phyloP scores from a whole-genome alignment of 768 basidiomycete genomes.

The Tulasnella sp. region DNA sequence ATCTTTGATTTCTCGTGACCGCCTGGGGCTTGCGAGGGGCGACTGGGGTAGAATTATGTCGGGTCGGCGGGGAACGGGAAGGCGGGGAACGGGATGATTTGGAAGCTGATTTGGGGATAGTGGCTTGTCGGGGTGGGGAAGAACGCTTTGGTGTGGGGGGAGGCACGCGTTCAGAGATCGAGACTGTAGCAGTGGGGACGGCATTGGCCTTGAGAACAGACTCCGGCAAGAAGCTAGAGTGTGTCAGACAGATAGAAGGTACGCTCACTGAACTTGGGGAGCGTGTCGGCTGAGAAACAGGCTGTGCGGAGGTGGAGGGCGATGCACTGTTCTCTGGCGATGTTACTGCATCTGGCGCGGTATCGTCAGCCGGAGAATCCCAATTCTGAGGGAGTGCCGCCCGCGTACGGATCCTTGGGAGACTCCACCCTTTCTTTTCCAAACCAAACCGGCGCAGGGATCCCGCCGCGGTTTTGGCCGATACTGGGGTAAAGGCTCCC shows the following conservation, averaged over 20 bases:
- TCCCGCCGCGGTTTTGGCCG: slow-evolving; percentile 13
- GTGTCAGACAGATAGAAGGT: not conserved
- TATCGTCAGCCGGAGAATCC: not conserved
- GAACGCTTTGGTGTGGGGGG: not conserved
- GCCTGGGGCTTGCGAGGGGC: not conserved
- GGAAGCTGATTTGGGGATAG: not conserved
- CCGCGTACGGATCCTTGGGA: not conserved
- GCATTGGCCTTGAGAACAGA: not conserved
- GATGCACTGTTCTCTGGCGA: not conserved
- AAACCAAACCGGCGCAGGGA: slow-evolving; percentile 1
- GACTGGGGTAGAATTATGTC: not conserved
- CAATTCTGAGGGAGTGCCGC: not conserved
- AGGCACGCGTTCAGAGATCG: not conserved
- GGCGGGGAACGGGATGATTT: not conserved
- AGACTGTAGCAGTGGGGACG: not conserved
- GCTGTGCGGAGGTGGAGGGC: not conserved
- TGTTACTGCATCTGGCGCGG: not conserved
- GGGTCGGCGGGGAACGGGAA: not conserved
- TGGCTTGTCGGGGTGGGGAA: not conserved
- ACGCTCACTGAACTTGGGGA: not conserved
- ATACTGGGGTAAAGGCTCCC: slow-evolving; percentile 12
- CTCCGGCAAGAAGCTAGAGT: not conserved
- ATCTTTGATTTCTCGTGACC: not conserved
- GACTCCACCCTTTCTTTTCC: not conserved
- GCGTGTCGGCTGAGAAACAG: not conserved